Conservation (phyloP, 805 yeast species). For the Teunomyces atbi region DNA sequence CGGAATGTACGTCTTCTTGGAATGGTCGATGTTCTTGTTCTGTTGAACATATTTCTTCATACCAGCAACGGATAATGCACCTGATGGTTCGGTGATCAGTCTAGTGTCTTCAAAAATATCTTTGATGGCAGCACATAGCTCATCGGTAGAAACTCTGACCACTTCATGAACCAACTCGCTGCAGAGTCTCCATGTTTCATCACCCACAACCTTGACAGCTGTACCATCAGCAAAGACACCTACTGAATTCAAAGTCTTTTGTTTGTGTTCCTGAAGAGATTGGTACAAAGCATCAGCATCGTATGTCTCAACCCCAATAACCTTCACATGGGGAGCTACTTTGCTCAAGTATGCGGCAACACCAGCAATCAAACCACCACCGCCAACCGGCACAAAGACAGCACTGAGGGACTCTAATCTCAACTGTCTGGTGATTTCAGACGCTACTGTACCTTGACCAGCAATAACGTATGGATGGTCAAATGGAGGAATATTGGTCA, state of each 20-base stretch:
- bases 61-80: constrained; percentile 96
- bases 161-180: constrained; percentile 84
- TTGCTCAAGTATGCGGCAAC: constrained; percentile 86
- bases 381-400: constrained; percentile 91
- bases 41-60: constrained; percentile 72
- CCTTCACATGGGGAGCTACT: constrained; percentile 94
- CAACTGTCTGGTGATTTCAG: constrained; percentile 88
- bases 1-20: constrained; percentile 72
- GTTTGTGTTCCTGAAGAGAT: constrained; percentile 56
- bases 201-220: constrained; percentile 87
- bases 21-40: constrained; percentile 71
- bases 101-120: constrained; percentile 96
- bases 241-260: constrained; percentile 62
- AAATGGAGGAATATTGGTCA: constrained; percentile 95
- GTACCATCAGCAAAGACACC: constrained; percentile 99
- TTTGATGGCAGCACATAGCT: constrained; percentile 93
- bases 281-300: constrained; percentile 93
- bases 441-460: constrained; percentile 97
- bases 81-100: constrained; percentile 92
- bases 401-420: constrained; percentile 76
- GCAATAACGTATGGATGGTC: constrained; percentile 98
- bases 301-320: constrained; percentile 92
- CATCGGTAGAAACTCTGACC: constrained; percentile 83
- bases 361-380: constrained; percentile 96
- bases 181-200: constrained; percentile 84